Conservation (phyloP, 176 grass and related monocot genomes). For the Phoenix roebelenii region DNA sequence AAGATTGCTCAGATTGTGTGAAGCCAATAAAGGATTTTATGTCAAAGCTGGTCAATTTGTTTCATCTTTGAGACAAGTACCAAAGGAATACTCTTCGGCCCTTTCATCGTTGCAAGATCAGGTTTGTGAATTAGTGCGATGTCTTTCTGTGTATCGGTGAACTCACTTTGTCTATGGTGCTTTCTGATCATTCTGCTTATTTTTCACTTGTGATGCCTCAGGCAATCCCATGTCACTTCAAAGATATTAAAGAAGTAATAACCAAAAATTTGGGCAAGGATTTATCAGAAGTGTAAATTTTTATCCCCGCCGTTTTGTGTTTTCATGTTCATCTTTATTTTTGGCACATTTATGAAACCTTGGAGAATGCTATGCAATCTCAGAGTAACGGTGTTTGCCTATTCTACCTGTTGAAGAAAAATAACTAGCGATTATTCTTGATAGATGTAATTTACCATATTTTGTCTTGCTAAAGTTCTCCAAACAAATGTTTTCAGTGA, state of each 20-base stretch:
- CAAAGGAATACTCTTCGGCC: slow-evolving; percentile 75
- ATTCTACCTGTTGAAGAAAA: too few species aligned
- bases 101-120: slow-evolving; percentile 86
- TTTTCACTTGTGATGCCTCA: slow-evolving; percentile 34
- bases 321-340: neutral
- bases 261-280: slow-evolving; percentile 52
- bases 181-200: neutral
- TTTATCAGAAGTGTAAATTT: slow-evolving; percentile 67
- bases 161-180: slow-evolving; percentile 3
- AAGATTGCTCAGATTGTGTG: slow-evolving; percentile 60
- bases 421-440: too few species aligned
- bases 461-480: too few species aligned
- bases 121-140: slow-evolving; percentile 30
- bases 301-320: neutral
- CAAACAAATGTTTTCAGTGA: too few species aligned
- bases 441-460: too few species aligned
- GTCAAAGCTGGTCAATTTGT: slow-evolving; percentile 96
- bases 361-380: too few species aligned
- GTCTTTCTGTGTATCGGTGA: neutral
- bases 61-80: slow-evolving; percentile 82
- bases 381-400: too few species aligned
- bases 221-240: slow-evolving; percentile 66
- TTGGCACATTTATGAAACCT: slow-evolving; percentile 8
- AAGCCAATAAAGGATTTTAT: slow-evolving; percentile 89
- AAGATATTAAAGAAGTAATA: slow-evolving; percentile 68